These are phyloP conservation scores for Termitomyces bulborhizus DNA, from an alignment of 768 basidiomycete genomes.

Conservation along the genomic window DNA sequence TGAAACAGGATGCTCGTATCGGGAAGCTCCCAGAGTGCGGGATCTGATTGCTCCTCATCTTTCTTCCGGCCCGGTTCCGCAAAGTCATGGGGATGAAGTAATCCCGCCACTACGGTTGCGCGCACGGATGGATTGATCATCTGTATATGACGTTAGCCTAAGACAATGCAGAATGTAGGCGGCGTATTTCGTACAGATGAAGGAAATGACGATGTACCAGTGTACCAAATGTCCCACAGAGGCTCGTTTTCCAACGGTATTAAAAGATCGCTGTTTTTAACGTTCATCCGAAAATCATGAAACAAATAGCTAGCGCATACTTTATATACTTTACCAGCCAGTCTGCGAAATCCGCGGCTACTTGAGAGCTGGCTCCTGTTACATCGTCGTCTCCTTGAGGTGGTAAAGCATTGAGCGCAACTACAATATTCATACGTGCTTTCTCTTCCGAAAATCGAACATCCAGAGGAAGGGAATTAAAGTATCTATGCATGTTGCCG, in stretches of 20 bases:
- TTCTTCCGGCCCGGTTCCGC: conserved; percentile 12
- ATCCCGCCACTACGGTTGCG: conserved; percentile 52
- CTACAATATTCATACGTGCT: conserved; percentile 16
- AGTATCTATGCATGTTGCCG: conserved; percentile 31
- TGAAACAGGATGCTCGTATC: conserved; percentile 76
- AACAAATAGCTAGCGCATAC: conserved; percentile 26
- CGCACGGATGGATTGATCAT: conserved; percentile 67
- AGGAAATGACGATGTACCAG: conserved; percentile 56
- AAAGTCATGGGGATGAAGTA: conserved; percentile 55
- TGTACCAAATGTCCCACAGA: conserved; percentile 75
- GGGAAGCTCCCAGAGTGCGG: conserved; percentile 47
- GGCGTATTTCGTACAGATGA: conserved; percentile 44
- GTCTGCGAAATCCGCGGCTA: conserved; percentile 30
- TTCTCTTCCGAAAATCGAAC: conserved; percentile 28
- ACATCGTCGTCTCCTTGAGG: conserved; percentile 9
- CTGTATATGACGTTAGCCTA: conserved; percentile 25
- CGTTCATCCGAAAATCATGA: not conserved
- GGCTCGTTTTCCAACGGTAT: conserved; percentile 40
- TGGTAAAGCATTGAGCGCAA: conserved; percentile 15
- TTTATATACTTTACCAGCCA: conserved; percentile 48
- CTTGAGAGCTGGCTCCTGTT: conserved; percentile 6
- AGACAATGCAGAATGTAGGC: not conserved
- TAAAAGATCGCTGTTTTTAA: conserved; percentile 30
- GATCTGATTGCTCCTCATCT: conserved; percentile 1
- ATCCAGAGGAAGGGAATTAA: conserved; percentile 24